Percentiles rank a stretch among this genome's conserved stretches.
phyloP scores from a whole-genome alignment of 2,329 filamentous ascomycete species.

The Arthroderma uncinatum region DNA sequence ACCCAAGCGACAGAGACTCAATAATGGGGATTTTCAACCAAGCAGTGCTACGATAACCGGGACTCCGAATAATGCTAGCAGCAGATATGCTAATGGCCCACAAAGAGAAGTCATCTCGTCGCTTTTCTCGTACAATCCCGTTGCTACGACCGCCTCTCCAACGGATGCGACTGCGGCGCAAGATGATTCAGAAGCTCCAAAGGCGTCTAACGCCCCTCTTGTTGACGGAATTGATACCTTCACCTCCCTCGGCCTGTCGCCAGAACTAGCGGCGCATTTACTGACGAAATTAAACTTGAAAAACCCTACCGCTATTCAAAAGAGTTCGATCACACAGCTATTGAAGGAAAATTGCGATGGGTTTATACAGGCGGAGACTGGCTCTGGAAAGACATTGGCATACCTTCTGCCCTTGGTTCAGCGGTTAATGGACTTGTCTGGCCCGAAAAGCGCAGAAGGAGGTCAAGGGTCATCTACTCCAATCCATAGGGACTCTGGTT shows the following conservation, averaged over 20 bases:
- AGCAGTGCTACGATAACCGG: constrained; percentile 11
- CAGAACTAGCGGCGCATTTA: constrained; percentile 68
- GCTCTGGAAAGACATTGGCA: constrained; percentile 94
- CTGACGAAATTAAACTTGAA: constrained; percentile 77
- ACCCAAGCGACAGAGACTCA: constrained; percentile 32
- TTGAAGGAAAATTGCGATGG: constrained; percentile 74
- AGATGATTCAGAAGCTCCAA: constrained; percentile 41
- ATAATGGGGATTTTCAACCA: constrained; percentile 30
- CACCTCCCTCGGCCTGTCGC: constrained; percentile 70
- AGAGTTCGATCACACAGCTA: constrained; percentile 71
- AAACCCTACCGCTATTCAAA: constrained; percentile 88
- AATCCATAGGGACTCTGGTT: constrained; percentile 71
- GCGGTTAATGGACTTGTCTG: constrained; percentile 65
- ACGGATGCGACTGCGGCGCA: constrained; percentile 29
- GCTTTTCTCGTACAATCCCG: constrained; percentile 82
- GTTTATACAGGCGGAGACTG: constrained; percentile 93
- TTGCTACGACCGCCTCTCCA: constrained; percentile 43
- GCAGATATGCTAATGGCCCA: constrained; percentile 11
- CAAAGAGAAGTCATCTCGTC: constrained; percentile 66
- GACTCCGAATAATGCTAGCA: constrained; percentile 2
- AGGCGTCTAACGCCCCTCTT: constrained; percentile 84
- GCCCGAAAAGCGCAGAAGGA: constrained; percentile 35
- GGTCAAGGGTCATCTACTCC: constrained; percentile 33
- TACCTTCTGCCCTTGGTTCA: constrained; percentile 90
- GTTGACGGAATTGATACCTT: constrained; percentile 77